Evolutionary conservation across 768 basidiomycete species (phyloP).

Genomic region (Lactifluus rugatus): DNA sequence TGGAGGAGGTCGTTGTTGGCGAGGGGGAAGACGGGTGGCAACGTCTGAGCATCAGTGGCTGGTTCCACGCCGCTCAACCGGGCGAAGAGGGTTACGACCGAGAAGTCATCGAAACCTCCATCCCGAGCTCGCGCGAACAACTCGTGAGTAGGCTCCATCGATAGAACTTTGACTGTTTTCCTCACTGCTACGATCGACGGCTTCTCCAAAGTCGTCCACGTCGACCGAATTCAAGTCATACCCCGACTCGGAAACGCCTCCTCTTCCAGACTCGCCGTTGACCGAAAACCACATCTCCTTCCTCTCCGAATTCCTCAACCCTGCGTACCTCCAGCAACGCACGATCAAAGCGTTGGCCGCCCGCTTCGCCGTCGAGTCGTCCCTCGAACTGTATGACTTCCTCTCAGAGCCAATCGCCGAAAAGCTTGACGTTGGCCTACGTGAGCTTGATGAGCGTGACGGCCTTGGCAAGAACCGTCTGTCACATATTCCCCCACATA

Average conservation of each 20-base stretch:
- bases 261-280: constrained; percentile 43
- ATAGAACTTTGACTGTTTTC: too few relatives aligned
- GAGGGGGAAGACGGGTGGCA: constrained; percentile 60
- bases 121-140: constrained; percentile 84
- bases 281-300: constrained; percentile 54
- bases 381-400: constrained; percentile 83
- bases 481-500: constrained; percentile 54
- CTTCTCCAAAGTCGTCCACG: constrained; percentile 42
- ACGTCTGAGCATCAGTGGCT: constrained; percentile 85
- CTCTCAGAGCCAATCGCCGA: constrained; percentile 59
- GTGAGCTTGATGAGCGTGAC: constrained; percentile 54
- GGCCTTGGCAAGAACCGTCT: constrained; percentile 44
- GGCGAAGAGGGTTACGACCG: constrained; percentile 80
- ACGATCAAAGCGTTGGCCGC: constrained; percentile 71
- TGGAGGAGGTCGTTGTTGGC: constrained; percentile 90
- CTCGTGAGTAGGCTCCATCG: constrained; percentile 63
- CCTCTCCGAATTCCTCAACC: constrained; percentile 79
- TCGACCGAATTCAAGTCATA: constrained; percentile 48
- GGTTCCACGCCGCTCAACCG: constrained; percentile 91
- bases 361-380: constrained; percentile 80
- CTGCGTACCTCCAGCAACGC: constrained; percentile 76
- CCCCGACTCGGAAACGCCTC: constrained; percentile 34
- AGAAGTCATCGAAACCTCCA: constrained; percentile 31
- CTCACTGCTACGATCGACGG: constrained; percentile 3
- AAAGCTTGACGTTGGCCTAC: constrained; percentile 54